Evolutionary conservation across 805 yeast genomes (phyloP).

Genomic region (Saturnispora mendoncae): DNA sequence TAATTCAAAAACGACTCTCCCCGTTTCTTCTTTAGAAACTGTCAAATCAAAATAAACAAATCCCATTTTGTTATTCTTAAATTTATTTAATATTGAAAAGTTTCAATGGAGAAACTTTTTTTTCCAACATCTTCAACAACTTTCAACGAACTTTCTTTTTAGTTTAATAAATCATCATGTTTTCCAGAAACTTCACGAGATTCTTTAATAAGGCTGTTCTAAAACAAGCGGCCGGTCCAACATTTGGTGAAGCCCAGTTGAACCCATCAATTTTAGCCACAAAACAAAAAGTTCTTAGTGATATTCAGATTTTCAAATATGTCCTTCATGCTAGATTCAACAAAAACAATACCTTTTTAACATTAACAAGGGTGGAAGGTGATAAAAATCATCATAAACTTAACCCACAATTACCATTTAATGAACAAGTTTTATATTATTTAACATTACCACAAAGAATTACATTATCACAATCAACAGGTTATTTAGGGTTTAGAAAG

Average conservation of each 20-base stretch:
- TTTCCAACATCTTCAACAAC: background rate
- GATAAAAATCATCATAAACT: constrained; percentile 50
- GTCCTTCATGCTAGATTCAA: constrained; percentile 69
- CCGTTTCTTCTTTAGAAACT: constrained; percentile 35
- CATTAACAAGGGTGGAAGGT: constrained; percentile 63
- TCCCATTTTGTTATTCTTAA: background rate
- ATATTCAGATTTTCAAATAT: constrained; percentile 43
- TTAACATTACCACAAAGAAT: constrained; percentile 73
- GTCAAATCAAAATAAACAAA: constrained; percentile 30
- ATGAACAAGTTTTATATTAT: constrained; percentile 68
- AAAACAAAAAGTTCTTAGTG: constrained; percentile 12
- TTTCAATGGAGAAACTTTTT: too few relatives aligned
- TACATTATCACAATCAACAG: constrained; percentile 62
- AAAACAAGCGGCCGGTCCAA: constrained; percentile 10
- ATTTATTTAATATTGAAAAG: too few relatives aligned
- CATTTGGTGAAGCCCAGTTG: constrained; percentile 24
- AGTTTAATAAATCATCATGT: background rate
- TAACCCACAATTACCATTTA: constrained; percentile 47
- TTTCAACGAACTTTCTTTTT: background rate
- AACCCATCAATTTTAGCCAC: constrained; percentile 11
- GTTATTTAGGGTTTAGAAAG: constrained; percentile 82
- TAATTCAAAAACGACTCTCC: constrained; percentile 56
- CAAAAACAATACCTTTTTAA: constrained; percentile 74
- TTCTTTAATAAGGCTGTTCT: constrained; percentile 2
- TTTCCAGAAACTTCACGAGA: constrained; percentile 6